Evolutionary conservation across 768 basidiomycete species (phyloP), one percentile per base, ranked within the genome.

Genomic region (Lactarius akahatsu): DNA sequence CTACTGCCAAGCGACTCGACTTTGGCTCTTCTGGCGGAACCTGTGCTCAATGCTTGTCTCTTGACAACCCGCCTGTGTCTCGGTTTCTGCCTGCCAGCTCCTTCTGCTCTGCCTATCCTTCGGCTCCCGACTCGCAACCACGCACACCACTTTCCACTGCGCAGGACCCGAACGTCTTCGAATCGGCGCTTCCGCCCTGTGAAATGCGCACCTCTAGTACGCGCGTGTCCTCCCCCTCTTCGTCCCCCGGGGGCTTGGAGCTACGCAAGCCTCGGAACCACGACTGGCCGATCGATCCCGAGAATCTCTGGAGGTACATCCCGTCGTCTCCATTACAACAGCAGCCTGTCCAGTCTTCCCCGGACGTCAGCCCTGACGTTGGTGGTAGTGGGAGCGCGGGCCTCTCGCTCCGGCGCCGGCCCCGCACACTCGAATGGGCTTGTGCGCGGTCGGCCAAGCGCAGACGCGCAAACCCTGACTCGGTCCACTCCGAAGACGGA

Each of bases 341-440:
- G 28, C 67, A 69, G 55, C 66, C 65, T 4, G 63, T 62, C 34
- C 64, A 64, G 61, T 61, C 70, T 40, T 67, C 69, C 45, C 61
- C 62, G 16, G 54, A 71, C 64, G 54, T 55, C 32, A 64, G 69
- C 62, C 66, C 62, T 36, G 57, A 67, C 16, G 45, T 63, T 36
- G 57, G 50, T 32, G 63, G 62, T 18, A 34, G 34, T n/a, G 47
- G 54, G 45, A 67, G 10, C 55, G 65, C 66, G 50, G 76, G 34
- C n/a, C 8, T 28, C 32, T 45, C 54, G 50, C 57, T 59, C 13
- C 50, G 74, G 69, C 71, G 50, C 23, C 50, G 70, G 28, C 66
- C 72, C 59, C 75, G 74, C 58, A 78, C 77, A 2, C 76, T 82
- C 15, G 81, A 82, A 68, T 82, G 80, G 81, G 81, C 80, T 16